Percentiles rank a stretch among this genome's conserved stretches.
Conservation (phyloP, 1,139 yeast species). For the Blastobotrys illinoisensis region DNA sequence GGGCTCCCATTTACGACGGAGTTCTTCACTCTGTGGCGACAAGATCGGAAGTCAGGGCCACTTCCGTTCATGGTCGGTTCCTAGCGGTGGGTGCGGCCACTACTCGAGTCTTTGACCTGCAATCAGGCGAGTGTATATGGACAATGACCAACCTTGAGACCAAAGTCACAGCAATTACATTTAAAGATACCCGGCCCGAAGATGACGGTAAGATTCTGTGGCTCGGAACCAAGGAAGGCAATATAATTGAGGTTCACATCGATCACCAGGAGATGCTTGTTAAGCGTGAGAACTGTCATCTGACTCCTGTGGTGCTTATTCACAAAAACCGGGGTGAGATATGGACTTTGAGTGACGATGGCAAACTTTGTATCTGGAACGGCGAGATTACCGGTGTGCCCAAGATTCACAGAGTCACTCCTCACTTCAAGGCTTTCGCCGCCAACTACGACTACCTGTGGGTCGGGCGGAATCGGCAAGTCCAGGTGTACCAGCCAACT, state of each 20-base stretch:
- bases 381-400: conserved; percentile 26
- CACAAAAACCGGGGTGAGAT: conserved; percentile 21
- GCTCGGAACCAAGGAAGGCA: conserved; percentile 38
- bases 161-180: conserved; percentile 25
- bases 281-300: conserved; percentile 29
- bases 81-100: conserved; percentile 22
- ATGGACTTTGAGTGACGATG: conserved; percentile 39
- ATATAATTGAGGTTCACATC: conserved; percentile 30
- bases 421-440: conserved; percentile 28
- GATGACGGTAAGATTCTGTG: conserved; percentile 26
- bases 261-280: conserved; percentile 18
- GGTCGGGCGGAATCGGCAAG: conserved; percentile 33
- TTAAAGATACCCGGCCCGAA: conserved; percentile 3
- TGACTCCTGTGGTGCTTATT: conserved; percentile 28
- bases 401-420: conserved; percentile 29
- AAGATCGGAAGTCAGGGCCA: conserved; percentile 26
- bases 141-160: conserved; percentile 24
- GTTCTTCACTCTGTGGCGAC: conserved; percentile 25
- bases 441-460: conserved; percentile 31
- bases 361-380: conserved; percentile 36
- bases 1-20: conserved; percentile 31
- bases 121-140: conserved; percentile 27
- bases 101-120: conserved; percentile 25
- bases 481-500: conserved; percentile 33
- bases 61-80: conserved; percentile 26